Evolutionary conservation across 768 basidiomycete species (phyloP), one percentile per base, ranked within the genome.

Genomic region (Auriscalpium vulgare): DNA sequence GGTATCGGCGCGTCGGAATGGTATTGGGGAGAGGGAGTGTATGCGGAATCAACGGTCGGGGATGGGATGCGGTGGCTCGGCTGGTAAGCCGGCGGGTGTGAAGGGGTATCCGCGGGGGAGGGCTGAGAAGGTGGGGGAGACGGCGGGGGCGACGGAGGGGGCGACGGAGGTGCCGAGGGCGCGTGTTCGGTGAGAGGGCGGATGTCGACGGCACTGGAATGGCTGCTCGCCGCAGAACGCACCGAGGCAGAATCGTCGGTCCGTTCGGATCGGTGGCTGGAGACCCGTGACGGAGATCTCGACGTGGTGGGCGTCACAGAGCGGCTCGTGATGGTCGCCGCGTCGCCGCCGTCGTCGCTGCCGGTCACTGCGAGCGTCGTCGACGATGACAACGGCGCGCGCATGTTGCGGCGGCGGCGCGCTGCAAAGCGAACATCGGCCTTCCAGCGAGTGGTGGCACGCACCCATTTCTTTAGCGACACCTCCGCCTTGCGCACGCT

Each of bases 391-490:
- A 59, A 35, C 3, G 56, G 29, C 47, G 48, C 34, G 13, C 63
- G 65, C 40, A 65, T 66, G 23, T 55, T 75, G 56, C 78, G 71
- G 55, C 88, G 75, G 50, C 82, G 80, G 38, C 85, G 79, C 8
- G 81, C 80, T n/a, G 79, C 71, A 55, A 79, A 74, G 29, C 81
- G 80, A 10, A 80, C 76, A 52, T 83, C 82, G 3, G 78, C 80
- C 59, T 75, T 82, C 88, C 88, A 91, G 46, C 84, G 77, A 8
- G 81, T 82, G 1, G 79, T 82, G 2, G 87, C 86, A 57, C 71
- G 76, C 0, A 78, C 75, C 86, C 85, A 88, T 49, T 83, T 62
- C 61, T 79, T 81, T 66, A 84, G 78, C 58, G 79, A 80, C 5
- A 66, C 65, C 52, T 74, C 78, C 8, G 69, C 66, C 48, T 82